Evolutionary conservation across 768 basidiomycete species (phyloP), one percentile per base, ranked within the genome.

Genomic region (Amanita phalloides): DNA sequence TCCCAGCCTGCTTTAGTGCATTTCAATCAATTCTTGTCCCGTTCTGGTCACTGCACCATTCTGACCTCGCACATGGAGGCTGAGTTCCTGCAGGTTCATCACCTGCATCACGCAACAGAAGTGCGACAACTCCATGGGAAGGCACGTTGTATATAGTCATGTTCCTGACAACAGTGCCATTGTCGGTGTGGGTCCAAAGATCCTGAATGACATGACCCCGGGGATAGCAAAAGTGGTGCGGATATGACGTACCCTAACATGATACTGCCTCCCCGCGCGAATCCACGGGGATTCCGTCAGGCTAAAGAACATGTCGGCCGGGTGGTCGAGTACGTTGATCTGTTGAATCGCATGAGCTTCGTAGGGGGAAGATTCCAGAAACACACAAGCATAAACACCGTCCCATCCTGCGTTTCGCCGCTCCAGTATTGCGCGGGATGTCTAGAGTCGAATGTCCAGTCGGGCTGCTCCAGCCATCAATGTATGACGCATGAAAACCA

Each of bases 351-450:
- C 14, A 38, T 49, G 26, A 33, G 6, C 7, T 37, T 26, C 33
- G n/a, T 26, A 20, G 28, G 21, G 14, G 10, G 37, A 37, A 13
- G 38, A 11, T 13, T 21, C 5, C 17, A 10, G 43, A 1, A 21
- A 58, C 74, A 53, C 55, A 83, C 82, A 25, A 84, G 69, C 83
- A 85, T 85, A 58, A 85, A 69, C 0, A 84, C 69, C 1, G 78
- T 79, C 45, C 83, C 83, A 48, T 83, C 79, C 61, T 81, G 68
- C 51, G 75, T 78, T 56, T 75, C 69, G 3, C 83, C 83, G 55
- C 80, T 82, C 83, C 83, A 85, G 60, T 78, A 85, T 54, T 82
- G 77, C n/a, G 83, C 80, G 1, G 83, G 83, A 58, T 78, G 74
- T 0, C 73, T 72, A 23, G 55, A 58, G 56, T 73, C 65, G 50